These are phyloP conservation scores for Fraxinus pennsylvanica DNA, from an alignment of 257 asterid species.

Conservation along the genomic window DNA sequence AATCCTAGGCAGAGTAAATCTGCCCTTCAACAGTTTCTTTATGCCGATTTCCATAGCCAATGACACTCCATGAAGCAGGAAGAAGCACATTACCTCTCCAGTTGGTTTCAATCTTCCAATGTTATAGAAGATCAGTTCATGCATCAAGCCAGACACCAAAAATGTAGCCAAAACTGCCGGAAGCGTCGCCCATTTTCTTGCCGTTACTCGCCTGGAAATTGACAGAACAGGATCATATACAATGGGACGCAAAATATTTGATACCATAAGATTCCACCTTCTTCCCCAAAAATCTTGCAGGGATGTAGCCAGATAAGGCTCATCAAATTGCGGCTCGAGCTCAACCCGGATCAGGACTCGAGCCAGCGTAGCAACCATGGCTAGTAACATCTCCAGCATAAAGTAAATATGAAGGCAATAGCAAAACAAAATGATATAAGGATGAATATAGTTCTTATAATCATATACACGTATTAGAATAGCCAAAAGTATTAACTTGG, in stretches of 20 bases:
- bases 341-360: conserved; percentile 26
- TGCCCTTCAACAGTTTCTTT: conserved; percentile 30
- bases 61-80: conserved; percentile 46
- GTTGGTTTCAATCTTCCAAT: conserved; percentile 47
- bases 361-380: conserved; percentile 25
- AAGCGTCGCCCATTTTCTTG: conserved; percentile 26
- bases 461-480: conserved; percentile 24
- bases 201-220: background rate
- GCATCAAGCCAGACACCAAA: conserved; percentile 66
- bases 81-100: conserved; percentile 45
- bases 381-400: conserved; percentile 42
- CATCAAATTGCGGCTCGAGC: conserved; percentile 51
- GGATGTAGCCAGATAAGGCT: conserved; percentile 52
- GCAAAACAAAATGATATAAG: conserved; percentile 26
- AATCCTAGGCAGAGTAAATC: conserved; percentile 27
- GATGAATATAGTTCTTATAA: conserved; percentile 30
- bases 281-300: conserved; percentile 69
- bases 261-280: conserved; percentile 60
- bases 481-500: conserved; percentile 30
- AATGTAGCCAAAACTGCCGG: conserved; percentile 42
- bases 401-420: conserved; percentile 48
- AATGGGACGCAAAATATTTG: conserved; percentile 43
- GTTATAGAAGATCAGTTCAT: conserved; percentile 54
- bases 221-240: conserved; percentile 38
- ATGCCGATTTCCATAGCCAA: conserved; percentile 34